Evolutionary conservation across 805 yeast species (phyloP).

Genomic region (Metschnikowia matae): DNA sequence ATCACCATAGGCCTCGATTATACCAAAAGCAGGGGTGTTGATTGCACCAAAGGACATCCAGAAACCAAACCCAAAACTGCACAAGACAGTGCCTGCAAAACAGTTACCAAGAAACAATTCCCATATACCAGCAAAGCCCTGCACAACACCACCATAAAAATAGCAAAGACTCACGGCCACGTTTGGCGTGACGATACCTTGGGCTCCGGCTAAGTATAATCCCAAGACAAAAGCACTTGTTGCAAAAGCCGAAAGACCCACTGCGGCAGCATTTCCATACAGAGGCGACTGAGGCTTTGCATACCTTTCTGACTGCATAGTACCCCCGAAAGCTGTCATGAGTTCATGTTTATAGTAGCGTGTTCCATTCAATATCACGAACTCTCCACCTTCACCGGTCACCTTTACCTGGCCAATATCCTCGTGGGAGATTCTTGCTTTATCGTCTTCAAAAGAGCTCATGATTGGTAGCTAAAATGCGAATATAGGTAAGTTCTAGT

Average conservation of each 20-base stretch:
- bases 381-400: conserved; percentile 36
- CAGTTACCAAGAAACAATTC: conserved; percentile 50
- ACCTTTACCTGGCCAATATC: neutral
- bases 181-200: conserved; percentile 41
- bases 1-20: conserved; percentile 43
- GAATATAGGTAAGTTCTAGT: neutral
- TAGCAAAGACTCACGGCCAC: conserved; percentile 44
- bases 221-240: conserved; percentile 47
- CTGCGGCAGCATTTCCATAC: conserved; percentile 50
- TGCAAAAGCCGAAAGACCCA: conserved; percentile 49
- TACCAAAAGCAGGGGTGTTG: conserved; percentile 53
- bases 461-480: neutral
- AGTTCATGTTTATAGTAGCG: conserved; percentile 52
- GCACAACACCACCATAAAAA: conserved; percentile 49
- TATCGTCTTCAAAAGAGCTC: conserved; percentile 3
- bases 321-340: conserved; percentile 61
- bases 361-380: conserved; percentile 38
- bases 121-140: conserved; percentile 49
- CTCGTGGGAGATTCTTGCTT: neutral
- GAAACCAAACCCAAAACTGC: conserved; percentile 50
- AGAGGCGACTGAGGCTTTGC: conserved; percentile 36
- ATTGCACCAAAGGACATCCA: conserved; percentile 50
- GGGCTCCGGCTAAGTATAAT: conserved; percentile 43
- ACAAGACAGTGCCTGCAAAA: conserved; percentile 52
- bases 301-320: conserved; percentile 41